These are phyloP conservation scores for Alternaria burnsii DNA, from an alignment of 2,329 filamentous ascomycete genomes.

Conservation along the genomic window DNA sequence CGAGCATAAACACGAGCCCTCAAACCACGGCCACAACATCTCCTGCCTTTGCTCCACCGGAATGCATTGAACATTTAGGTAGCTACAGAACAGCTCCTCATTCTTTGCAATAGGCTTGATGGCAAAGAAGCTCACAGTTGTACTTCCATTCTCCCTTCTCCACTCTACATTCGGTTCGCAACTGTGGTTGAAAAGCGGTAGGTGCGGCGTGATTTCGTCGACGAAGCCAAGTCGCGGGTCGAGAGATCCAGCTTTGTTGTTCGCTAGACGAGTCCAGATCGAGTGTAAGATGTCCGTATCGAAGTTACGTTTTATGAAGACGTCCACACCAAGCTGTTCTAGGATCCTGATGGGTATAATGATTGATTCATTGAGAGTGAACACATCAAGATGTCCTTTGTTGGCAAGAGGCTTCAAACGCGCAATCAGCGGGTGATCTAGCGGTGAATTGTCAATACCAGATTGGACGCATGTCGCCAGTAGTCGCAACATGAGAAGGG, in stretches of 20 bases:
- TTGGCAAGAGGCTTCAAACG: conserved; percentile 41
- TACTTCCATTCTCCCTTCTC: conserved; percentile 18
- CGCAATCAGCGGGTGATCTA: conserved; percentile 38
- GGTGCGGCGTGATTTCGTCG: conserved; percentile 36
- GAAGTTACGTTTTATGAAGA: conserved; percentile 25
- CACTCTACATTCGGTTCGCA: conserved; percentile 42
- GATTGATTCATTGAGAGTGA: conserved; percentile 41
- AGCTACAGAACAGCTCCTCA: conserved; percentile 27
- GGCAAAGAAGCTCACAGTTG: conserved; percentile 22
- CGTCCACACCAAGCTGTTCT: conserved; percentile 36
- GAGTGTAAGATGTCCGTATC: conserved; percentile 45
- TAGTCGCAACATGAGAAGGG: conserved; percentile 39
- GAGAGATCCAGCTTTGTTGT: conserved; percentile 44
- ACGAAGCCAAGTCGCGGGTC: conserved; percentile 35
- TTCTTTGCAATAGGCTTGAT: conserved; percentile 2
- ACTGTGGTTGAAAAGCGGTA: conserved; percentile 48
- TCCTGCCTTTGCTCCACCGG: conserved; percentile 10
- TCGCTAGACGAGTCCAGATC: conserved; percentile 43
- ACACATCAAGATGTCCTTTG: conserved; percentile 37
- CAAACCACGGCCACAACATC: conserved; percentile 27
- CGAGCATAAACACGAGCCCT: conserved; percentile 18
- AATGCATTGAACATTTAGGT: conserved; percentile 15
- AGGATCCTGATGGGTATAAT: conserved; percentile 38
- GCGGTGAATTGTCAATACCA: conserved; percentile 25
- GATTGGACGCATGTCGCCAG: conserved; percentile 37